Evolutionary conservation across 495 filamentous ascomycete genomes (phyloP), one percentile per base, ranked within the genome.

Genomic region (Xylaria longipes): DNA sequence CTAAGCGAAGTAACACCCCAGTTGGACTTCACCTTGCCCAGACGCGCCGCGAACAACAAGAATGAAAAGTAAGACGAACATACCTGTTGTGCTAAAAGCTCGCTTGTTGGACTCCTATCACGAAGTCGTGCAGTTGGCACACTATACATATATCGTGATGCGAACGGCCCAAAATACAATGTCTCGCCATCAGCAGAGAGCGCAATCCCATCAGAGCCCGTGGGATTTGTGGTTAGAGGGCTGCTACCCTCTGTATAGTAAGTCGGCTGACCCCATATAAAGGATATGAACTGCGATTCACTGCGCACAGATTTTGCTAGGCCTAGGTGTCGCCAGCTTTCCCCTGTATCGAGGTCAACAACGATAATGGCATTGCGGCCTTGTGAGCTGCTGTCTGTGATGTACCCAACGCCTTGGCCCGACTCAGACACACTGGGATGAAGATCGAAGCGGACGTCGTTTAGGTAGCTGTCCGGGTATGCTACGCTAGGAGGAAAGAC

Each of bases 381-480:
- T 76, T 84, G 79, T 57, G 81, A 80, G 48, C 76, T 80, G 71
- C 77, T 81, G 71, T 84, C 82, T 52, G 80, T 75, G 29, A 84
- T 79, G 61, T 82, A 82, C 33, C 76, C 82, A 45, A 83, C 80
- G 29, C 82, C 81, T 22, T 75, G 69, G 20, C 79, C 80, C 15
- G 82, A 80, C 33, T 72, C 75, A 14, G 78, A 79, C 39, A 74
- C 58, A 50, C 81, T 80, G 14, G 78, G 9, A 43, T 78, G 77
- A n/a, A 84, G 74, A 60, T 84, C 82, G 58, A 83, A 83, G 50
- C 82, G 79, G 1, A 84, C 27, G 37, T 84, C 82, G 66, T 84
- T 83, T 71, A 84, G 76, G 65, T 81, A 84, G 11, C 75, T 78
- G 58, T 83, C 82, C 39, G 80, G 76, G 58, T 76, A 80, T 60